These are phyloP conservation scores for Nitzschia sp. DNA, from an alignment of 108 stramenopile genomes.

Conservation along the genomic window DNA sequence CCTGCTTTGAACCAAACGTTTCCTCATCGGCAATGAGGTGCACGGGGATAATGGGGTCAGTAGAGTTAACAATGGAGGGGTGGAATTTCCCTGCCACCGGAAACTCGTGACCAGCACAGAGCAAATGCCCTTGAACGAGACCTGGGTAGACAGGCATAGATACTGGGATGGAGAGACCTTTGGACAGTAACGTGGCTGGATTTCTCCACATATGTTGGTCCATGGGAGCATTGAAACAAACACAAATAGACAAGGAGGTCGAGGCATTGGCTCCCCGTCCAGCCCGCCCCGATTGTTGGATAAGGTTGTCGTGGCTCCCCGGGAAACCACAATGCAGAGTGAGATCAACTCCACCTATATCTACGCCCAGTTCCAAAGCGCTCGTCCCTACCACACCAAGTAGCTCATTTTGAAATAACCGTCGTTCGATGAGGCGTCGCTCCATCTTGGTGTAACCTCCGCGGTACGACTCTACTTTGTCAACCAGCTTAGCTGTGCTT, in stretches of 20 bases:
- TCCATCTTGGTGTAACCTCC: slow-evolving; percentile 90
- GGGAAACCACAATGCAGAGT: slow-evolving; percentile 94
- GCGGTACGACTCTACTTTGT: slow-evolving; percentile 86
- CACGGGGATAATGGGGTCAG: slow-evolving; percentile 6
- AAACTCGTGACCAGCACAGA: slow-evolving; percentile 89
- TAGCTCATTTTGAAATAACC: slow-evolving; percentile 81
- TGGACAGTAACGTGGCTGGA: slow-evolving; percentile 66
- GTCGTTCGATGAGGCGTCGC: slow-evolving; percentile 85
- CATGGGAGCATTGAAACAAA: slow-evolving; percentile 83
- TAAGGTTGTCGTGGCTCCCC: slow-evolving; percentile 57
- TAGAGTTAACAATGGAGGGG: slow-evolving; percentile 15
- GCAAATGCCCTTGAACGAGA: slow-evolving; percentile 83
- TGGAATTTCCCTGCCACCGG: slow-evolving; percentile 62
- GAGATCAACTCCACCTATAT: slow-evolving; percentile 92
- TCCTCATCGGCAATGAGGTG: slow-evolving; percentile 46
- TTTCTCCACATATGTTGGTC: slow-evolving; percentile 85
- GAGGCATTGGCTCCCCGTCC: slow-evolving; percentile 67
- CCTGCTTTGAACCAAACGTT: slow-evolving; percentile 52
- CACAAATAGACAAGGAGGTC: slow-evolving; percentile 80
- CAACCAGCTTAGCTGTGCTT: slow-evolving; percentile 43
- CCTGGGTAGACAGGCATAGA: slow-evolving; percentile 74
- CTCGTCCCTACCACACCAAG: slow-evolving; percentile 88
- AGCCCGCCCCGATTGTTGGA: slow-evolving; percentile 95
- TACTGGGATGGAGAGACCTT: slow-evolving; percentile 72
- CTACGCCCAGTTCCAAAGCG: slow-evolving; percentile 95